Percentiles rank a stretch among this genome's conserved stretches.
phyloP scores from a whole-genome alignment of 2,329 filamentous ascomycete genomes.

The Torrubiellomyces zombiae region DNA sequence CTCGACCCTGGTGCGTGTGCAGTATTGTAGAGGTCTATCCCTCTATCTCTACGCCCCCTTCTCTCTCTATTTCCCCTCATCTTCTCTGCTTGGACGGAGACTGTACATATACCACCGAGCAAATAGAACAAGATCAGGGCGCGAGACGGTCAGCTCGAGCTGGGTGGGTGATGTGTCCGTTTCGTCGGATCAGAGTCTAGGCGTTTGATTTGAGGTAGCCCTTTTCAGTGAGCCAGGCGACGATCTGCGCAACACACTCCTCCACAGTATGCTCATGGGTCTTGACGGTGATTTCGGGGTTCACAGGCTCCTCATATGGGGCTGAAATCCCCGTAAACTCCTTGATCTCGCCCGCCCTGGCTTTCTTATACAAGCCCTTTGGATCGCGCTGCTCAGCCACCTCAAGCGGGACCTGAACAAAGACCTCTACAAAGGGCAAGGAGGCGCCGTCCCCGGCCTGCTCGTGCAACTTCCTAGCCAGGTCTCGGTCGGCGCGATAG shows the following conservation, averaged over 20 bases:
- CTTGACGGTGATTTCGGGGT: constrained; percentile 73
- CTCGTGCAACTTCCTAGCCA: constrained; percentile 66
- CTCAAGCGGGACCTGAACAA: constrained; percentile 77
- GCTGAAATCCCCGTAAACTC: constrained; percentile 94
- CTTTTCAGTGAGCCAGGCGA: constrained; percentile 58
- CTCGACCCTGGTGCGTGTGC: too few species aligned
- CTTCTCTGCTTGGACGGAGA: too few species aligned
- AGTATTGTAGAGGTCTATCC: too few species aligned
- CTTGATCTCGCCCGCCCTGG: constrained; percentile 81
- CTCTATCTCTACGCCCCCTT: too few species aligned
- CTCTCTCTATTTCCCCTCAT: too few species aligned
- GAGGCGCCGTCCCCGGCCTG: constrained; percentile 41
- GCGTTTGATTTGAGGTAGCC: constrained; percentile 24
- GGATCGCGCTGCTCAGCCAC: constrained; percentile 91
- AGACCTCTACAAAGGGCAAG: constrained; percentile 86
- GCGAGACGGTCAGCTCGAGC: too few species aligned
- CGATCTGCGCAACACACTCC: constrained; percentile 75
- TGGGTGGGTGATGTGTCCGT: too few species aligned
- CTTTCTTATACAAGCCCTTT: constrained; percentile 97
- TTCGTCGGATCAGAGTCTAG: neutral
- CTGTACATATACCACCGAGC: too few species aligned
- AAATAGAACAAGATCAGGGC: too few species aligned
- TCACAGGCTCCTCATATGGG: constrained; percentile 80
- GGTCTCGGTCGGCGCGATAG: constrained; percentile 71
- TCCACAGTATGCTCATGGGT: constrained; percentile 71